phyloP scores from a whole-genome alignment of 1,284 basidiomycete species.

The Macrocybe sp. region DNA sequence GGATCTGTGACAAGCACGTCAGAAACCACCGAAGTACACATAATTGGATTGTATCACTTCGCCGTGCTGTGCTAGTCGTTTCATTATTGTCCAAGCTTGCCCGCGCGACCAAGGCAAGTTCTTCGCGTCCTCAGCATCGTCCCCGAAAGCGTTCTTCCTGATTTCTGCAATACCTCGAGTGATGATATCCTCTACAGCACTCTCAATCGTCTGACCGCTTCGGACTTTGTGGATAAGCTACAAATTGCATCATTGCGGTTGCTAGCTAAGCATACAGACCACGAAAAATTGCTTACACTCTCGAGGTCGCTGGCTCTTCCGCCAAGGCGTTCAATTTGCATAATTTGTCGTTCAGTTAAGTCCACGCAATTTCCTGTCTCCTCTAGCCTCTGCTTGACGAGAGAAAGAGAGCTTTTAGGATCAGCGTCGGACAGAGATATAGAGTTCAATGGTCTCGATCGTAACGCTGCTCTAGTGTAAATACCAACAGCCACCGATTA shows the following conservation, averaged over 20 bases:
- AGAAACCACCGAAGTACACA: neutral
- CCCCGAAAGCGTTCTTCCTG: constrained; percentile 90
- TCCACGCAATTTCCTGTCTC: constrained; percentile 51
- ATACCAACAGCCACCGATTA: neutral
- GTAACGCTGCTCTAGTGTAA: constrained; percentile 53
- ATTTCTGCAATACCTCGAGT: constrained; percentile 76
- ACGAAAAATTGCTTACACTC: constrained; percentile 44
- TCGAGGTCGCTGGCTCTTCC: constrained; percentile 87
- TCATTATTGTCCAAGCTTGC: constrained; percentile 87
- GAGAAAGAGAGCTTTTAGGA: constrained; percentile 70
- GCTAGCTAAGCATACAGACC: neutral
- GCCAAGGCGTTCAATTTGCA: constrained; percentile 70
- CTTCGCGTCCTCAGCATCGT: constrained; percentile 86
- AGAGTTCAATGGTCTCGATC: constrained; percentile 78
- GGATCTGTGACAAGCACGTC: constrained; percentile 43
- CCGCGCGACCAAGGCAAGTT: constrained; percentile 78
- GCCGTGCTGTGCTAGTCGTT: constrained; percentile 60
- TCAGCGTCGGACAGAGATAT: constrained; percentile 87
- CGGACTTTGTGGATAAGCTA: constrained; percentile 84
- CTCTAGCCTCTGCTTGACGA: constrained; percentile 77
- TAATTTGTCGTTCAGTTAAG: constrained; percentile 47
- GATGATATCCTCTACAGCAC: constrained; percentile 89
- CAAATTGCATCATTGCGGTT: neutral
- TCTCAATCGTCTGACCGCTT: constrained; percentile 66
- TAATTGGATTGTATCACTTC: constrained; percentile 46